Evolutionary conservation across 176 grass and related monocot species (phyloP), one percentile per base, ranked within the genome.

Genomic region (Musa troglodytarum): DNA sequence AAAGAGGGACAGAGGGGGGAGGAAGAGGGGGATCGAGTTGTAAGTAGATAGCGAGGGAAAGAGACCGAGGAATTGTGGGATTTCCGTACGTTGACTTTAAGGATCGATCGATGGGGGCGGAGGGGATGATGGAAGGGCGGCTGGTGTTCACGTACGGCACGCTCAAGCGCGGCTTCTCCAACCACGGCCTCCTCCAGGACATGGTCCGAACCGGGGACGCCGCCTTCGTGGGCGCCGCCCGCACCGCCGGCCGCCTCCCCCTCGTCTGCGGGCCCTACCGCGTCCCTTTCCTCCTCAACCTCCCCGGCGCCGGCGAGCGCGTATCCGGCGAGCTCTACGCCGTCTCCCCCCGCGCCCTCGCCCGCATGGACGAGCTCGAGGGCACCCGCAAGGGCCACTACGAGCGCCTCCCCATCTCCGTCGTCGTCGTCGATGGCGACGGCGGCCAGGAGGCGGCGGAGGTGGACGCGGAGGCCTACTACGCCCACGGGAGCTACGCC

Each of bases 71-170:
- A 43, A 43, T 0, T 5, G 34, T 43, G 4, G 34, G 34, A 43
- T 43, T 43, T 43, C 34, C 34, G 34, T 43, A 43, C 34, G 34
- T 43, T 43, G 34, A 43, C 34, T 6, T 43, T 6, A 25, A 13
- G 23, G 63, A 25, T 65, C 10, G 10, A 28, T 22, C 17, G 21
- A 58, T 58, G 51, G 65, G 76, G 26, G 53, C 22, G 24, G 49
- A 53, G 21, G 23, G 23, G 14, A 63, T 29, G 50, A 56, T 0
- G 5, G 72, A 75, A 29, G 1, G 65, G 34, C 81, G 79, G 59
- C 85, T 96, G 63, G 85, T 96, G 67, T 96, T 96, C 92, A 96
- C 92, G 0, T 96, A 96, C 87, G 92, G 92, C 2, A 96, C 92
- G 22, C 87, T 96, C 55, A 96, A 96, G 85, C 81, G 89, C 17